phyloP scores from a whole-genome alignment of 208 protist genomes.

The Angomonas ambiguus region DNA sequence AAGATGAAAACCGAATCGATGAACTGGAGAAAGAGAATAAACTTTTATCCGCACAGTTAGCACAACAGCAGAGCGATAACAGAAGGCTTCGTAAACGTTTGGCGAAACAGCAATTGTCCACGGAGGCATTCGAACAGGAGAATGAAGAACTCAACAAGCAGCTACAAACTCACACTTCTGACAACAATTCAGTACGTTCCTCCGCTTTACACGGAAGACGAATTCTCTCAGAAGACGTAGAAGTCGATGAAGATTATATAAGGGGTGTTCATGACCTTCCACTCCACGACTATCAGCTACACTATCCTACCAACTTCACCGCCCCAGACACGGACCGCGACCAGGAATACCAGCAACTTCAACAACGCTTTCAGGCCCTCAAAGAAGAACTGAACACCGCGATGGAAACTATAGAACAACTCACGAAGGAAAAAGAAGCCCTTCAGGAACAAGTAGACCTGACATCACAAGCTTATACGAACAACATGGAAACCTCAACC shows the following conservation, averaged over 20 bases:
- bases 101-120: conserved; percentile 4
- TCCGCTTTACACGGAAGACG: neutral
- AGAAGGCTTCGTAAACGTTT: neutral
- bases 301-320: neutral
- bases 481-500: neutral
- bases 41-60: neutral
- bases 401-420: neutral
- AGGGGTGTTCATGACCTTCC: conserved; percentile 14
- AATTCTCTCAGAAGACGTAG: neutral
- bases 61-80: conserved; percentile 1
- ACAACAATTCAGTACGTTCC: neutral
- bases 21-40: neutral
- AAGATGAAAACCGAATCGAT: neutral
- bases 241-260: neutral
- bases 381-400: neutral
- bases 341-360: neutral
- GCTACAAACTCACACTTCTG: neutral
- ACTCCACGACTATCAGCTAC: conserved; percentile 4
- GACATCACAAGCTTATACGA: neutral
- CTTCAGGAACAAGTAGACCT: neutral
- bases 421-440: neutral
- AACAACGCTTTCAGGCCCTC: neutral
- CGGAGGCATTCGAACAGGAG: conserved; percentile 1
- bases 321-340: neutral
- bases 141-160: neutral